phyloP scores from a whole-genome alignment of 192 early-diverging fungal genomes.

The Umbelopsis ramanniana region DNA sequence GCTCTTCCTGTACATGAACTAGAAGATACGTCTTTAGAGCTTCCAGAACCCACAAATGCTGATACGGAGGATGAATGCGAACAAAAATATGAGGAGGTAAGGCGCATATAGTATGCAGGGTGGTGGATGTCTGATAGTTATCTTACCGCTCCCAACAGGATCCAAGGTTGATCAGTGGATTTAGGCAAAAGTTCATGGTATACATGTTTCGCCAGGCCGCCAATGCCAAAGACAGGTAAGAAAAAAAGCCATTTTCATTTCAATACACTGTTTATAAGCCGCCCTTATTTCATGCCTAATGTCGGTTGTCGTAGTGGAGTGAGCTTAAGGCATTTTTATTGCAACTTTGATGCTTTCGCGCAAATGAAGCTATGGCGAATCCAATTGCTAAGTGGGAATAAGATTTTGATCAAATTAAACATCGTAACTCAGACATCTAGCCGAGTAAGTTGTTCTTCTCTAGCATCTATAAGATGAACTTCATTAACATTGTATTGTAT shows the following conservation, averaged over 20 bases:
- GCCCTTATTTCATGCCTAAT: too few species aligned
- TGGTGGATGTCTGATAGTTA: not conserved
- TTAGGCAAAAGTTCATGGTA: constrained; percentile 71
- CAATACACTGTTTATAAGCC: too few species aligned
- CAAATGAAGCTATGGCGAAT: constrained; percentile 70
- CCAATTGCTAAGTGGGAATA: constrained; percentile 63
- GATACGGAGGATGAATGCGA: not conserved
- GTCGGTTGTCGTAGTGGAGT: constrained; percentile 30
- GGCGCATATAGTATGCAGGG: not conserved
- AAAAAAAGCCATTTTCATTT: too few species aligned
- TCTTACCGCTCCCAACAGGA: not conserved
- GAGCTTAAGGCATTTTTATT: constrained; percentile 64
- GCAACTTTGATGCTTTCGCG: constrained; percentile 62
- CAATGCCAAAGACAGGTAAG: constrained; percentile 47
- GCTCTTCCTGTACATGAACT: not conserved
- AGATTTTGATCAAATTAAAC: constrained; percentile 74
- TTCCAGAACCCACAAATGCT: not conserved
- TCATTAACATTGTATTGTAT: constrained; percentile 23
- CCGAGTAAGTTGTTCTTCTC: constrained; percentile 40
- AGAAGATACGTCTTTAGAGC: not conserved
- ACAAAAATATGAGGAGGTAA: constrained; percentile 11
- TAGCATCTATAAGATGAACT: too few species aligned
- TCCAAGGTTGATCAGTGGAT: constrained; percentile 52
- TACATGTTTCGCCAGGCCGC: constrained; percentile 64
- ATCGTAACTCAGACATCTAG: constrained; percentile 53